phyloP scores from a whole-genome alignment of 2,329 filamentous ascomycete species.

The Colletotrichum horii region DNA sequence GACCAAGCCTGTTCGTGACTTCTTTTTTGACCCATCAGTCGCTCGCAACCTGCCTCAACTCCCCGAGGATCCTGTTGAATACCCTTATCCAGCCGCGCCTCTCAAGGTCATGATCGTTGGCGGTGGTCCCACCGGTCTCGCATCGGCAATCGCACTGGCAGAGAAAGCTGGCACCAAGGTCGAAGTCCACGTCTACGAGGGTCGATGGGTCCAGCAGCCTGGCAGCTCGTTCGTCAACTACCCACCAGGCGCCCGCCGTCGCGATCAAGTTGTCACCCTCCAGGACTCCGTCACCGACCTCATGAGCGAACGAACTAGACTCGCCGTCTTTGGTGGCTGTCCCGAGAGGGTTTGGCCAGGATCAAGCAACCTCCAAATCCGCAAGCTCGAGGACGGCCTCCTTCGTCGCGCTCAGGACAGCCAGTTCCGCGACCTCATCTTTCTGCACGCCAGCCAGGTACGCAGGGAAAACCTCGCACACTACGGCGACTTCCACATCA shows the following conservation, averaged over 20 bases:
- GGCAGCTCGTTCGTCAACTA: conserved; percentile 31
- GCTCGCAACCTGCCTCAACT: background rate
- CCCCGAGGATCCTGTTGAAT: background rate
- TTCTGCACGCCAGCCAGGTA: conserved; percentile 35
- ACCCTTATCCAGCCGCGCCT: background rate
- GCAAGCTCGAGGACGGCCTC: conserved; percentile 41
- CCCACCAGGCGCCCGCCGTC: conserved; percentile 23
- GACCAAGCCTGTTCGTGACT: background rate
- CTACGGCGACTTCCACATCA: conserved; percentile 39
- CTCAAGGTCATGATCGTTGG: background rate
- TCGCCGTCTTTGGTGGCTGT: conserved; percentile 26
- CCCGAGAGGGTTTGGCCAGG: conserved; percentile 40
- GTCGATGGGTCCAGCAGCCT: conserved; percentile 32
- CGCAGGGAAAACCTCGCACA: conserved; percentile 32
- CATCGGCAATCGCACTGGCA: conserved; percentile 24
- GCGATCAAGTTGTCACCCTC: background rate
- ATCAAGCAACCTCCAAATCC: conserved; percentile 41
- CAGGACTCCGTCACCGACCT: background rate
- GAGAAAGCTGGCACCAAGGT: conserved; percentile 35
- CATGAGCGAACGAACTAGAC: background rate
- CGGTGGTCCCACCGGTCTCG: background rate
- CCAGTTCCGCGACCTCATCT: conserved; percentile 34
- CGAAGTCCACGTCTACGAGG: conserved; percentile 39
- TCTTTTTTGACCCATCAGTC: background rate
- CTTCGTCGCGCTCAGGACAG: conserved; percentile 36